Evolutionary conservation across 2,329 filamentous ascomycete species (phyloP), one percentile per base, ranked within the genome.

Genomic region (Diaporthe sp.): DNA sequence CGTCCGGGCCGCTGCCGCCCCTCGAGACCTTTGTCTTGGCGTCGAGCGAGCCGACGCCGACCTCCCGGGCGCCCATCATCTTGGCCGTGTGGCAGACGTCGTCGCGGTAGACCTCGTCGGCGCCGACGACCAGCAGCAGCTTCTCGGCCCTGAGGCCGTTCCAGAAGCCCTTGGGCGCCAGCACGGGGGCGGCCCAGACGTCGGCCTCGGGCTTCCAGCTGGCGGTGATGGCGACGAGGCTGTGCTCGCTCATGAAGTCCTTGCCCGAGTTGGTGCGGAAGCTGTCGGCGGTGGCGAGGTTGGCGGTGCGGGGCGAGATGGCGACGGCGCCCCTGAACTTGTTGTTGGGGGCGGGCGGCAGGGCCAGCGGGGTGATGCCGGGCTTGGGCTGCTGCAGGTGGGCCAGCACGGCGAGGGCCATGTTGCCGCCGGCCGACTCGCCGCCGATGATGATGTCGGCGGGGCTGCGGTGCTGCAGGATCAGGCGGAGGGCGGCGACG

Each of bases 381-480:
- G 75, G 77, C 22, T 77, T 77, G 22, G 78, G 79, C 22, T 49
- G 51, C 46, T 75, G 77, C 12, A 79, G 31, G 65, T 80, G 79
- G 6, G 74, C 75, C 44, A 80, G 67, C 28, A 80, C 61, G 28
- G 75, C 77, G 59, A 77, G 76, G 25, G 76, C 49, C 53, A 79
- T 73, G 73, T 80, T 76, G 19, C 76, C 79, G 49, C 79, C 79
- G 37, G 78, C 79, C 31, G 78, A 79, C 57, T 80, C 79, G 25
- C 78, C 79, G 3, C 59, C 78, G 31, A 79, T 58, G 19, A 79
- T 75, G 65, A 80, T 76, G 9, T 79, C 76, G 8, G 65, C 72
- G 7, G 76, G 72, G 12, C 51, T 61, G 31, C 74, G 67, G 49
- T 53, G 25, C n/a, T 75, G 67, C 4, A 79, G 76, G n/a, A 80